Base-by-base conservation (phyloP, 208 protist species). In the Trypanosoma caninum region DNA sequence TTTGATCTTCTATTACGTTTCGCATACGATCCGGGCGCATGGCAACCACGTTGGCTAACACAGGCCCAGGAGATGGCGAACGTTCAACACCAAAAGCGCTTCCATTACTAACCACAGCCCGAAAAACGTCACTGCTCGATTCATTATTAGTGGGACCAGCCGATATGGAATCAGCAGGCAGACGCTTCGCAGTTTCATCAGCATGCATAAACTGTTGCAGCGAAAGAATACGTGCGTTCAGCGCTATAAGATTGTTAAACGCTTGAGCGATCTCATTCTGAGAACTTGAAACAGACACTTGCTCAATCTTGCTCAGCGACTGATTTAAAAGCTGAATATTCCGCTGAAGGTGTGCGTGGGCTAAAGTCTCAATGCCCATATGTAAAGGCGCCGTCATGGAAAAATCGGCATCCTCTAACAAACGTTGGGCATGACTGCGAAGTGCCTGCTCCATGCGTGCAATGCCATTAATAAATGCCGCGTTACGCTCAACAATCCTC, bases 341-440 rank as follows among this genome's bases (percentile, higher is more conserved):
- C 10, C 65, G 35, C 9, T 64, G 34, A 14, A 11, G 30, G 30
- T 57, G 45, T 14, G 44, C 3, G 18, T 40, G 48, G 30, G 18
- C 59, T 2, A 50, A 64, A 1, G 65, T 47, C 33, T 63, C 65
- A 52, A 35, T 54, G 22, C 31, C 59, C 13, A 16, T 23, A 14
- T 70, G 56, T 0, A 46, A 37, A 30, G 56, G 42, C 8, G 50
- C 7, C 8, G 38, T 50, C 6, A 35, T 20, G 10, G 71, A 48
- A 45, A 69, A 54, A 59, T 75, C 62, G 14, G 64, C 42, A 45
- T 86, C 76, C n/a, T 69, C 65, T 42, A 84, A 63, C n/a, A 78
- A 65, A 35, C 73, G 61, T 18, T 78, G 63, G 8, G 78, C 65
- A n/a, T 79, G 71, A n/a, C 64, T 89, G 45, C 66, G 62, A 56